These are phyloP conservation scores for Spergularia bocconei DNA, from an alignment of 148 eudicot genomes.

Conservation along the genomic window DNA sequence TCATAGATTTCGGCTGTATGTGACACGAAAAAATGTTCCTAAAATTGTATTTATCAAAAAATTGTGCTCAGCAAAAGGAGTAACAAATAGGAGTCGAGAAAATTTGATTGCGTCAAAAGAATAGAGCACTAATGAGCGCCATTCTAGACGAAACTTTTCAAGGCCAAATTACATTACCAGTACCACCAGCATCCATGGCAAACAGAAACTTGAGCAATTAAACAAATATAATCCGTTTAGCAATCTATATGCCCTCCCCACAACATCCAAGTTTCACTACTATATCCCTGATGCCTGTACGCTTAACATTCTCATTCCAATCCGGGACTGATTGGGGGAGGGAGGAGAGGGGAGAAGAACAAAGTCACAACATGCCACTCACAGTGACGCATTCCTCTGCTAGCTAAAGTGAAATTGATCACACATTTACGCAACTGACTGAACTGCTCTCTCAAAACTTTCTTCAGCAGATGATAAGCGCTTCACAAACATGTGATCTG, in stretches of 20 bases:
- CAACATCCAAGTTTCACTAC: background rate
- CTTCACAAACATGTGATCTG: constrained; percentile 71
- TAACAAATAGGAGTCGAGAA: too few species aligned
- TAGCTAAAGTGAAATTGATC: background rate
- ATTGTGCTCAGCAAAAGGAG: too few species aligned
- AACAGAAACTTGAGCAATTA: background rate
- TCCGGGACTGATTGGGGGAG: background rate
- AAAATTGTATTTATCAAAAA: too few species aligned
- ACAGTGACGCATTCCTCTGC: background rate
- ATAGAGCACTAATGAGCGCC: too few species aligned
- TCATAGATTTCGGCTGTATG: too few species aligned
- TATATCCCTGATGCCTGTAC: background rate
- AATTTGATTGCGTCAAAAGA: too few species aligned
- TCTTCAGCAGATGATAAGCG: constrained; percentile 66
- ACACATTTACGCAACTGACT: constrained; percentile 48
- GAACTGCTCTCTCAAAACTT: constrained; percentile 72
- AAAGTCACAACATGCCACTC: background rate
- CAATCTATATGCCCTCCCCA: background rate
- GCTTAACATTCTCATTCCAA: background rate
- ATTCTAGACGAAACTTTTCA: background rate
- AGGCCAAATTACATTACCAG: background rate
- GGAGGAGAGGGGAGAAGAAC: too few species aligned
- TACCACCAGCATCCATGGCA: background rate
- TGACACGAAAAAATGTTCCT: too few species aligned
- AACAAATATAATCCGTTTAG: background rate